Conservation (phyloP, 2,329 filamentous ascomycete genomes). For the Pseudogymnoascus sp. region DNA sequence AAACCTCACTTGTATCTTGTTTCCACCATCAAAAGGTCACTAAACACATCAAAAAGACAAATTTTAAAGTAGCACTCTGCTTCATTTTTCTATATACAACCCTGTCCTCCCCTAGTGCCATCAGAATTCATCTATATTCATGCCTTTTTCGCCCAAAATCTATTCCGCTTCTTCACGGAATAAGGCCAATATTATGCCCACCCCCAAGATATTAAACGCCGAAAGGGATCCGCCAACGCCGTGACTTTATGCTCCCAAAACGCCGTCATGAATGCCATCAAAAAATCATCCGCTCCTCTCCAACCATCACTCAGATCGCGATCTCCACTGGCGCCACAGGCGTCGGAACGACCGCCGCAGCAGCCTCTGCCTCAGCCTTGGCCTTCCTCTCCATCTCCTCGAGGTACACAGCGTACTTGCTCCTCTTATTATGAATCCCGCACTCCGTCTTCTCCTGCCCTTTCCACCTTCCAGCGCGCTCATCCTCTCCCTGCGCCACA, state of each 20-base stretch:
- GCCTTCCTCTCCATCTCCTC: conserved; percentile 26
- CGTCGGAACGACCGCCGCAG: not conserved
- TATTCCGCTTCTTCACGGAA: not conserved
- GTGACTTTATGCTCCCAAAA: not conserved
- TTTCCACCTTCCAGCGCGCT: conserved; percentile 95
- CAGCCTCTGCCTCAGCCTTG: conserved; percentile 19
- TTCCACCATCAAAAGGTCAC: not conserved
- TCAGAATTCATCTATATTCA: not conserved
- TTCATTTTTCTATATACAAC: not conserved
- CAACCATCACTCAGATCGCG: not conserved
- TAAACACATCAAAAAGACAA: not conserved
- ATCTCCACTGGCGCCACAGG: not conserved
- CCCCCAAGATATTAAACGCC: not conserved
- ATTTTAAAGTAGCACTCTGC: not conserved
- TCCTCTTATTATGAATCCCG: conserved; percentile 97
- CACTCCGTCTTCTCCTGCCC: conserved; percentile 94
- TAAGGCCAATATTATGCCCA: not conserved
- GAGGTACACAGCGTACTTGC: conserved; percentile 74
- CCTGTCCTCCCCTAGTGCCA: not conserved
- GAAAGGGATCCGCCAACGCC: not conserved
- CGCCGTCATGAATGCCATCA: conserved; percentile 1
- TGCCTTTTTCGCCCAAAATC: not conserved
- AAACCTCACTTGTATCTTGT: not conserved
- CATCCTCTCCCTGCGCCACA: conserved; percentile 84
- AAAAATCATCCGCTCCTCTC: not conserved